Evolutionary conservation across 2,329 filamentous ascomycete species (phyloP).

Genomic region (Epichloe elymi): DNA sequence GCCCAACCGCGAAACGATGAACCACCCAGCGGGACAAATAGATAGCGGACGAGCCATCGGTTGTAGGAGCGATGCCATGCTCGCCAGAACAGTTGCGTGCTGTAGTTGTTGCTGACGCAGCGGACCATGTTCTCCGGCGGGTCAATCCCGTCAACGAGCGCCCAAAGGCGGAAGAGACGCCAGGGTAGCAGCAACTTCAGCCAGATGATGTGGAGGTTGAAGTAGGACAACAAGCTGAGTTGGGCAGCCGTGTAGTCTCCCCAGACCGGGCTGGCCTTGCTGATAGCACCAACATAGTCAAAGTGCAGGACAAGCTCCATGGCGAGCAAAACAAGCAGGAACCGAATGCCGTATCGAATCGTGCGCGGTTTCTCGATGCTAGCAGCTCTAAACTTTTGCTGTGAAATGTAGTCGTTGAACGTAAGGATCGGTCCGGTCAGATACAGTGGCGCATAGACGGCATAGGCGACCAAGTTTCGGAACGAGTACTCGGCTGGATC

Average conservation of each 20-base stretch:
- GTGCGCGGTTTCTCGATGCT: constrained; percentile 61
- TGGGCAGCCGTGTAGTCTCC: constrained; percentile 72
- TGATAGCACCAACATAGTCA: constrained; percentile 88
- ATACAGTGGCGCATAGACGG: constrained; percentile 86
- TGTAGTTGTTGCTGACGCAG: constrained; percentile 92
- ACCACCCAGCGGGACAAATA: constrained; percentile 86
- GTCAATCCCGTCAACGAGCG: constrained; percentile 78
- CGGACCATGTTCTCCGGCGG: constrained; percentile 97
- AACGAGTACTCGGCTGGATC: constrained; percentile 59
- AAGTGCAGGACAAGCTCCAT: constrained; percentile 92
- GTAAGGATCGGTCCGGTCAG: constrained; percentile 86
- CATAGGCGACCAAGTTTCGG: constrained; percentile 79
- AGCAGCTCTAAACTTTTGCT: constrained; percentile 59
- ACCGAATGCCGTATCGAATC: constrained; percentile 69
- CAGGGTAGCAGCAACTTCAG: constrained; percentile 91
- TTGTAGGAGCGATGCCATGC: constrained; percentile 94
- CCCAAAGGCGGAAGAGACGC: constrained; percentile 98
- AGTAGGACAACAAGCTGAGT: constrained; percentile 80
- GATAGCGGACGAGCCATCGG: constrained; percentile 84
- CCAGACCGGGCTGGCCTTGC: constrained; percentile 70
- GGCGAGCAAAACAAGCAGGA: constrained; percentile 62
- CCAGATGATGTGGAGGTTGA: constrained; percentile 97
- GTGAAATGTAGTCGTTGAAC: constrained; percentile 95
- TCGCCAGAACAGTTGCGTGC: constrained; percentile 83
- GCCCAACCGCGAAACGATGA: constrained; percentile 33